Conservation (phyloP, 441 rosid species). For the Pelargonium australe region DNA sequence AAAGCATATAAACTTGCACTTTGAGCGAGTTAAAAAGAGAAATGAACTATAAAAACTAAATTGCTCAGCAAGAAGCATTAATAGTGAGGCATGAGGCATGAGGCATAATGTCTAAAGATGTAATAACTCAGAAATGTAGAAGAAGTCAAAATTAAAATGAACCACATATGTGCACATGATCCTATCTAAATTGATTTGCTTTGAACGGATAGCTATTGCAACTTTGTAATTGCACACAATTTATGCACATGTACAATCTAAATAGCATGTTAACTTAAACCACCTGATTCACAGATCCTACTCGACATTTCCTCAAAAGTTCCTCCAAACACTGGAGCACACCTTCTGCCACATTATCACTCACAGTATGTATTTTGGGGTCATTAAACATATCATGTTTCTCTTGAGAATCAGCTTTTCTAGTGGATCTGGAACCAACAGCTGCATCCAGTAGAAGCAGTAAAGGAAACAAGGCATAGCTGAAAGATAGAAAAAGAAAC, state of each 20-base stretch:
- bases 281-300: slow-evolving; percentile 80
- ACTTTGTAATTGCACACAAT: not conserved
- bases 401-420: slow-evolving; percentile 24
- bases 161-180: not conserved
- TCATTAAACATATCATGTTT: slow-evolving; percentile 1
- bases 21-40: no score
- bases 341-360: slow-evolving; percentile 81
- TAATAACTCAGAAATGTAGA: no score
- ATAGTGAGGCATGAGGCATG: no score
- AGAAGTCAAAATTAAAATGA: no score
- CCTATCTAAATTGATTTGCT: not conserved
- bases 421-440: slow-evolving; percentile 42
- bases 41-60: no score
- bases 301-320: slow-evolving; percentile 60
- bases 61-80: no score
- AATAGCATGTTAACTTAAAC: slow-evolving; percentile 2
- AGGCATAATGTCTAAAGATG: no score
- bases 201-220: not conserved
- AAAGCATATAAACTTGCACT: no score
- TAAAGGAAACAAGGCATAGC: slow-evolving; percentile 77
- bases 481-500: slow-evolving; percentile 23
- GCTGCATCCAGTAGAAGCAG: slow-evolving; percentile 81
- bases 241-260: not conserved
- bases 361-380: slow-evolving; percentile 31
- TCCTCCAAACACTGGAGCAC: slow-evolving; percentile 74